Conservation (phyloP, 371 early-diverging fungal species). For the Haplosporangium sp. region DNA sequence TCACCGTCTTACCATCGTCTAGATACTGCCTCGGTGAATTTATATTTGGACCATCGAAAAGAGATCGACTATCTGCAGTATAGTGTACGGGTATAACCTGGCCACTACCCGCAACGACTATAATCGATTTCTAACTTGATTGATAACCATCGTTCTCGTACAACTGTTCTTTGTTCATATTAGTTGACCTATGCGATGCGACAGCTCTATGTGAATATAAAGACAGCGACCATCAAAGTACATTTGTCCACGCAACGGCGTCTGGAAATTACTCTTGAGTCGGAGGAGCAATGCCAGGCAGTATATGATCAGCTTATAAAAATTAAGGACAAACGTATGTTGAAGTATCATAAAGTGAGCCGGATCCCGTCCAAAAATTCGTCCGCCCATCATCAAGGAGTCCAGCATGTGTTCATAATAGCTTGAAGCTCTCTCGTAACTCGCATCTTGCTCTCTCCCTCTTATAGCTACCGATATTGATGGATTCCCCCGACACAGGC, state of each 20-base stretch:
- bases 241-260: slow-evolving; percentile 26
- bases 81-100: slow-evolving; percentile 12
- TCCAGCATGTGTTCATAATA: no score
- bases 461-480: slow-evolving; percentile 22
- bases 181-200: slow-evolving; percentile 45
- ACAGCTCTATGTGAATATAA: slow-evolving; percentile 17
- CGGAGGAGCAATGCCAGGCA: slow-evolving; percentile 14
- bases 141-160: neutral
- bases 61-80: slow-evolving; percentile 32
- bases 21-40: slow-evolving; percentile 41
- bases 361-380: no score
- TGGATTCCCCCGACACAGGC: slow-evolving; percentile 25
- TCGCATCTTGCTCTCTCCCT: neutral
- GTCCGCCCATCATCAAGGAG: no score
- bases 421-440: no score
- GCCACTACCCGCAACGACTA: neutral
- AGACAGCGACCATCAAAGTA: slow-evolving; percentile 19
- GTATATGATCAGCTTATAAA: slow-evolving; percentile 16
- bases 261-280: slow-evolving; percentile 26
- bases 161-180: neutral
- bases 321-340: slow-evolving; percentile 28
- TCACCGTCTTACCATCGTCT: neutral
- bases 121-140: neutral
- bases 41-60: slow-evolving; percentile 41
- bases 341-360: neutral